Base-by-base conservation (phyloP, 768 basidiomycete species). In the Lepiota venenata region DNA sequence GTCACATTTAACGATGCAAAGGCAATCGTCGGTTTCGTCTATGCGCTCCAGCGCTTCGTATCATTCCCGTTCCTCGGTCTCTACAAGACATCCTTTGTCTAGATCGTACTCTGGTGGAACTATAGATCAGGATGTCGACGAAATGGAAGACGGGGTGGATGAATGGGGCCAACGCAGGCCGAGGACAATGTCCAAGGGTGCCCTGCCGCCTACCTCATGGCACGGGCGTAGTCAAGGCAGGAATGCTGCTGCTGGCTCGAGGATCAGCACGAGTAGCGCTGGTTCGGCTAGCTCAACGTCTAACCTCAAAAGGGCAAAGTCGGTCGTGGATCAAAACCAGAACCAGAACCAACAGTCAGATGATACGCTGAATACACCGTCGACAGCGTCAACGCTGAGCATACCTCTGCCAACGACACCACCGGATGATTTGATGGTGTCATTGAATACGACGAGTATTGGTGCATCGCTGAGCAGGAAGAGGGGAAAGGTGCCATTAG, bases 1-100 rank as follows among this genome's bases (percentile, higher is more conserved):
- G 4, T 87, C 85, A 4, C 67, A 74, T 0, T 76, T 87, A 48
- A 78, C 79, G 59, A 70, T 86, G 15, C 69, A 75, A 0, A 70
- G 73, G 4, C 74, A 71, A 5, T 66, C 75, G 12, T 84, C 80
- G 0, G 67, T 71, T 1, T 71, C 76, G 4, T 81, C 79, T 8
- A 61, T 79, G 36, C 65, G 54, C 10, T 63, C 68, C 5, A 58
- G 66, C 0, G 36, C 47, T 55, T 60, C 36, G 22, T 56, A 39
- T 54, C 56, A 46, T 21, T 35, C 53, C 45, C 51, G 53, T 41
- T 55, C 47, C 39, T 60, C 22, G 29, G 47, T 47, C 4, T 37
- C 43, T 12, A 44, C 36, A 8, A 58, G 47, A 6, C 72, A 73
- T 50, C 70, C 73, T 0, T 60, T 71, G 2, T 66, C 73, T 9